Evolutionary conservation across 164 flowering plant species (phyloP).

Genomic region (Paratinospora sagittata): DNA sequence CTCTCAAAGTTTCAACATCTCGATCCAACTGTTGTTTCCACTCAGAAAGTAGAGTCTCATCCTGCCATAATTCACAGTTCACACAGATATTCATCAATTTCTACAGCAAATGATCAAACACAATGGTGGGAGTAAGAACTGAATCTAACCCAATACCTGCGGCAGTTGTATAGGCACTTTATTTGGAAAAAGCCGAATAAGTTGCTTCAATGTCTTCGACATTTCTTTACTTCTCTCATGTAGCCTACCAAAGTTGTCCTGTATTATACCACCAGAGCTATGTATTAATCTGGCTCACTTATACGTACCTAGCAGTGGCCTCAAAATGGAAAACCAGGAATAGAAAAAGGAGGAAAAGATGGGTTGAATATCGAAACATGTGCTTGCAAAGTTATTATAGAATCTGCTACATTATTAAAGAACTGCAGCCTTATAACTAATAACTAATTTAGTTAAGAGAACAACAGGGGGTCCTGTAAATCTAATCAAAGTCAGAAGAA

Average conservation of each 20-base stretch:
- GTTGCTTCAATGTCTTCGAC: constrained; percentile 63
- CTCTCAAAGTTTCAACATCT: constrained; percentile 65
- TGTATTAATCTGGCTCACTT: neutral
- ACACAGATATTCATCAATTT: constrained; percentile 3
- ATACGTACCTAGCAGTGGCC: neutral
- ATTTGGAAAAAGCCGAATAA: constrained; percentile 78
- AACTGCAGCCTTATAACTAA: neutral
- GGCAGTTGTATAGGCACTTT: constrained; percentile 79
- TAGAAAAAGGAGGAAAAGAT: neutral
- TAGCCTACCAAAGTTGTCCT: constrained; percentile 70
- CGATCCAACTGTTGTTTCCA: constrained; percentile 84
- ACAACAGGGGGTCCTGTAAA: neutral
- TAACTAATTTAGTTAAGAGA: neutral
- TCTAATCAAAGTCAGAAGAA: constrained; percentile 1
- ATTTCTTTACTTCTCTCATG: constrained; percentile 76
- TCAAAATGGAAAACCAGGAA: neutral
- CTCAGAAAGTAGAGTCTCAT: constrained; percentile 58
- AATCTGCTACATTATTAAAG: neutral
- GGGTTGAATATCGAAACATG: neutral
- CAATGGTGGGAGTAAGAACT: neutral
- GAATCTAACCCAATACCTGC: constrained; percentile 42
- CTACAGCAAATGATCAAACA: neutral
- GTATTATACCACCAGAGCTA: constrained; percentile 12
- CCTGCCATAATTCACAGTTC: constrained; percentile 35
- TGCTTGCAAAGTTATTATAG: too few species aligned